Conservation (phyloP, 495 filamentous ascomycete species). For the Thermochaetoides thermophila region DNA sequence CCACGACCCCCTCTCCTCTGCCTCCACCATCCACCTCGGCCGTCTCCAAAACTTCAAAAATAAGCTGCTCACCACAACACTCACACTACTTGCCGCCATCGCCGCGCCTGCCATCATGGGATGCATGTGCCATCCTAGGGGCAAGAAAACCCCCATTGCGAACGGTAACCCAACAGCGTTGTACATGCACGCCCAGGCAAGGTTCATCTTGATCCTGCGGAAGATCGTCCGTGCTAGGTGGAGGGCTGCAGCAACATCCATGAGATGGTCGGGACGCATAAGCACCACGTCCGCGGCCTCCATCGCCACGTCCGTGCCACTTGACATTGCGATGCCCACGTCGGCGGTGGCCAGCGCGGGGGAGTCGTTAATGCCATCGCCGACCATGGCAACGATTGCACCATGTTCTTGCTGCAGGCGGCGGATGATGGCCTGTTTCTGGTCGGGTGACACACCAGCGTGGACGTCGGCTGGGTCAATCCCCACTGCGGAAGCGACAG, state of each 20-base stretch:
- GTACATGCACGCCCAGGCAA: constrained; percentile 83
- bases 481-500: constrained; percentile 70
- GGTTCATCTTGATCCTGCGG: constrained; percentile 81
- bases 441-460: constrained; percentile 69
- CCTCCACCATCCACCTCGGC: constrained; percentile 78
- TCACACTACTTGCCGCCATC: constrained; percentile 84
- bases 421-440: constrained; percentile 75
- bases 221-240: constrained; percentile 78
- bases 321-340: constrained; percentile 82
- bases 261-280: constrained; percentile 81
- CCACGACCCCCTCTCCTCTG: constrained; percentile 23
- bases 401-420: constrained; percentile 50
- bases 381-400: constrained; percentile 85
- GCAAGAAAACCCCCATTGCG: constrained; percentile 89
- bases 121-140: constrained; percentile 72
- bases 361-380: constrained; percentile 98
- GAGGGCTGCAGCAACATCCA: constrained; percentile 78
- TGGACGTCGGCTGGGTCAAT: constrained; percentile 61
- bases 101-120: constrained; percentile 91
- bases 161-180: constrained; percentile 88
- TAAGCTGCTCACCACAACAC: constrained; percentile 72
- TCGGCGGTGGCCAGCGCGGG: constrained; percentile 86
- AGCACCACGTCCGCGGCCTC: constrained; percentile 94
- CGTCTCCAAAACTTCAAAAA: constrained; percentile 78
- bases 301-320: constrained; percentile 93